Percentiles rank a stretch among this genome's conserved stretches.
phyloP scores from a whole-genome alignment of 2,329 filamentous ascomycete species.

The Orbilia quercus region DNA sequence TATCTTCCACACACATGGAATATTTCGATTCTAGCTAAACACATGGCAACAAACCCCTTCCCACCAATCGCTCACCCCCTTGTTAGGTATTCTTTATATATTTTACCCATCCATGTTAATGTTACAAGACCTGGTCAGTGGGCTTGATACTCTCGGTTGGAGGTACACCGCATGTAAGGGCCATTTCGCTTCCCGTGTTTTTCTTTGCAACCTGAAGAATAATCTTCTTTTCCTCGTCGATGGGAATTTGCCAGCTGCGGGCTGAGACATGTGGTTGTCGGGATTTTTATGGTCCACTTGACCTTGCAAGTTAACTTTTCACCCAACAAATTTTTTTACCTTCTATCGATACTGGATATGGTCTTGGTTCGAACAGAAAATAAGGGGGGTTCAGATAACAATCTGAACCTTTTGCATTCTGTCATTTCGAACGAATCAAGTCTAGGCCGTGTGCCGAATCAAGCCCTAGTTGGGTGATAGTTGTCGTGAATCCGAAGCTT shows the following conservation, averaged over 20 bases:
- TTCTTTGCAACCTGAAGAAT: too few species aligned
- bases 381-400: background rate
- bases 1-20: too few species aligned
- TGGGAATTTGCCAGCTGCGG: too few species aligned
- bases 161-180: background rate
- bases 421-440: conserved; percentile 10
- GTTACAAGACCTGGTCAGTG: background rate
- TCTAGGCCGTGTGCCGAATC: background rate
- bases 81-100: conserved; percentile 18
- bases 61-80: conserved; percentile 7
- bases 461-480: background rate
- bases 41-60: too few species aligned
- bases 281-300: too few species aligned
- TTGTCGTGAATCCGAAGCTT: conserved; percentile 9
- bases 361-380: conserved; percentile 3
- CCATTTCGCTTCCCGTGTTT: conserved; percentile 5
- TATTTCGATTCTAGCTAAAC: too few species aligned
- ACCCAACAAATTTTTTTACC: background rate
- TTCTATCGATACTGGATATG: background rate
- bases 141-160: background rate
- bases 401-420: conserved; percentile 16
- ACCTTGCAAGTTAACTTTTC: background rate
- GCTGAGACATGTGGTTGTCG: too few species aligned
- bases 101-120: conserved; percentile 34
- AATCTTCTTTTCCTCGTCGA: too few species aligned